These are phyloP conservation scores for Botryotinia narcissicola DNA, from an alignment of 2,329 filamentous ascomycete species.

Conservation along the genomic window DNA sequence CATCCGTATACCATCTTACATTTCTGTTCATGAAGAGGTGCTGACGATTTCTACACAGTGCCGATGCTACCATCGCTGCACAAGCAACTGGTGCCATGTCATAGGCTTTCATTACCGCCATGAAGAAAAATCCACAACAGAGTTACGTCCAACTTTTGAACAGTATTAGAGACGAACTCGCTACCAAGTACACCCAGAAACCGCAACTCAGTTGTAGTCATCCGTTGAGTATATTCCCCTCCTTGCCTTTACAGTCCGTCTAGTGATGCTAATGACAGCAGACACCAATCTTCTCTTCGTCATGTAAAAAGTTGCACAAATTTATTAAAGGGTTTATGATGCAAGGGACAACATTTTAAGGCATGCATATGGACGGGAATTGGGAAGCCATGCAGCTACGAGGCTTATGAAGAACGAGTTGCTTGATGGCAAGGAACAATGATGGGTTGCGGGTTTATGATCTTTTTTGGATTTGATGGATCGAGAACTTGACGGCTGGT, in stretches of 20 bases:
- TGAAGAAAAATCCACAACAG: conserved; percentile 92
- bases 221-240: conserved; percentile 67
- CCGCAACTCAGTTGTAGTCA: conserved; percentile 96
- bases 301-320: conserved; percentile 45
- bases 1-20: neutral
- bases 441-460: neutral
- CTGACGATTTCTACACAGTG: conserved; percentile 49
- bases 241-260: neutral
- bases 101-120: conserved; percentile 87
- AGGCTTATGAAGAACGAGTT: neutral
- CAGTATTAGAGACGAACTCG: conserved; percentile 86
- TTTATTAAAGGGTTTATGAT: conserved; percentile 14
- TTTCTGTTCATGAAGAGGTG: neutral
- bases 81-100: conserved; percentile 98
- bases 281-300: conserved; percentile 64
- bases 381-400: neutral
- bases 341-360: conserved; percentile 3
- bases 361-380: neutral
- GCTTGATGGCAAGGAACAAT: neutral
- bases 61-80: conserved; percentile 79
- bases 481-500: neutral
- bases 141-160: conserved; percentile 95
- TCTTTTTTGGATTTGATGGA: neutral
- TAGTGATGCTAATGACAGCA: conserved; percentile 35
- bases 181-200: conserved; percentile 87